phyloP scores from a whole-genome alignment of 2,329 filamentous ascomycete genomes.

The Fusarium sp. region DNA sequence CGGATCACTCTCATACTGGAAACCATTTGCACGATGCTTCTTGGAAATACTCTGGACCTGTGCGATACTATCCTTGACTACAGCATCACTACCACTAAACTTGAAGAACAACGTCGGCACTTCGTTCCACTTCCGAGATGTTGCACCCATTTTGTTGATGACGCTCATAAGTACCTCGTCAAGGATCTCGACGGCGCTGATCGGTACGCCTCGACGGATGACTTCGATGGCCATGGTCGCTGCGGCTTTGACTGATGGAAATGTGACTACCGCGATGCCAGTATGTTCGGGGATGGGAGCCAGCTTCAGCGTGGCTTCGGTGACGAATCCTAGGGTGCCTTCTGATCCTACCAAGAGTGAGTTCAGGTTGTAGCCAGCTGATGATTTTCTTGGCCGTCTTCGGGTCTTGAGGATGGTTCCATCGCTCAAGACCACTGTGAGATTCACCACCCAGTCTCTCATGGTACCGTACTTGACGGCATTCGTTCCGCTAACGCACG shows the following conservation, averaged over 20 bases:
- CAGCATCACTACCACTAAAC: slow-evolving; percentile 79
- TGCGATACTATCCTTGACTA: slow-evolving; percentile 79
- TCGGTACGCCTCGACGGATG: slow-evolving; percentile 76
- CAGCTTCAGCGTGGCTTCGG: slow-evolving; percentile 83
- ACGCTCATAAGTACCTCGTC: slow-evolving; percentile 88
- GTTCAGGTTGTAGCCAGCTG: slow-evolving; percentile 85
- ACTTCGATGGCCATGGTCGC: slow-evolving; percentile 77
- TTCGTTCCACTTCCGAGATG: slow-evolving; percentile 75
- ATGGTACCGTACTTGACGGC: slow-evolving; percentile 85
- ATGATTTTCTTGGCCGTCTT: slow-evolving; percentile 78
- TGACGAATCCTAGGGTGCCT: slow-evolving; percentile 82
- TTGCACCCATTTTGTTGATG: slow-evolving; percentile 77
- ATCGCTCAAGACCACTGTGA: slow-evolving; percentile 82
- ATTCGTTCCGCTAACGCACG: slow-evolving; percentile 68
- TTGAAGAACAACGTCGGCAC: slow-evolving; percentile 84
- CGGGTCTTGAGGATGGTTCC: slow-evolving; percentile 82
- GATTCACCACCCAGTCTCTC: slow-evolving; percentile 89
- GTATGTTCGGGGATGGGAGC: slow-evolving; percentile 78
- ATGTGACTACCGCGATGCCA: slow-evolving; percentile 81
- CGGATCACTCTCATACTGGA: slow-evolving; percentile 73
- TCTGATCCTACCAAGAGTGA: slow-evolving; percentile 83
- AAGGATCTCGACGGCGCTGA: slow-evolving; percentile 86
- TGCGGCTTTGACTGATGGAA: slow-evolving; percentile 79
- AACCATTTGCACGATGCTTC: background rate
- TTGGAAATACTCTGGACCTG: slow-evolving; percentile 58